phyloP scores from a whole-genome alignment of 2,329 filamentous ascomycete genomes.

The Ascochyta lentis region DNA sequence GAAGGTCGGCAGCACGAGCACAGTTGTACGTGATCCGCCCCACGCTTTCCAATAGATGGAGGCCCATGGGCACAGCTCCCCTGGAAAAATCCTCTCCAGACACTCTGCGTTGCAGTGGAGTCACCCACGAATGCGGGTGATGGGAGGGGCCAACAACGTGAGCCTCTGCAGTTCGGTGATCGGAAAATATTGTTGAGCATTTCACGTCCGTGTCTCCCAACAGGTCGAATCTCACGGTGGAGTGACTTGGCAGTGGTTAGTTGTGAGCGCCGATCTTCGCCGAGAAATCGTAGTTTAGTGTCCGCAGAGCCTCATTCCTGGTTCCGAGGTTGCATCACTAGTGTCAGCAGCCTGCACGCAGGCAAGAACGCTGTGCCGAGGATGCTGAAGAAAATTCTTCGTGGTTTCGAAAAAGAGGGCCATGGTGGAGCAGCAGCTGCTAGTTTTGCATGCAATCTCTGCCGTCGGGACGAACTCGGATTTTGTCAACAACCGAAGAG shows the following conservation, averaged over 20 bases:
- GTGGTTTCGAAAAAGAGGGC: slow-evolving; percentile 32
- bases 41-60: slow-evolving; percentile 17
- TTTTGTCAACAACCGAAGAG: slow-evolving; percentile 8
- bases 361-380: slow-evolving; percentile 11
- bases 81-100: slow-evolving; percentile 6
- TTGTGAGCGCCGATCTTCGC: slow-evolving; percentile 30
- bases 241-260: slow-evolving; percentile 15
- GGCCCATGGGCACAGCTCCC: slow-evolving; percentile 18
- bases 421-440: slow-evolving; percentile 22
- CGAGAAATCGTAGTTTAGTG: slow-evolving; percentile 20
- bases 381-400: slow-evolving; percentile 23
- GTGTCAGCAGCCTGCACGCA: slow-evolving; percentile 23
- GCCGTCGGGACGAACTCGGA: slow-evolving; percentile 22
- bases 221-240: not conserved
- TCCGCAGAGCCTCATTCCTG: slow-evolving; percentile 21
- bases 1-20: slow-evolving; percentile 21
- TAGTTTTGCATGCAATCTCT: slow-evolving; percentile 20
- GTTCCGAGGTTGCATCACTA: slow-evolving; percentile 33
- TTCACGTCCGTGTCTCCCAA: slow-evolving; percentile 7
- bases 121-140: slow-evolving; percentile 15
- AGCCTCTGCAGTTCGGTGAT: slow-evolving; percentile 8
- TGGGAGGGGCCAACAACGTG: slow-evolving; percentile 2
- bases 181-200: slow-evolving; percentile 14
- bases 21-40: slow-evolving; percentile 18
- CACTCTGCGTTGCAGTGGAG: slow-evolving; percentile 13